Conservation (phyloP, 1,284 basidiomycete species). For the Xerocomus nothofagi region DNA sequence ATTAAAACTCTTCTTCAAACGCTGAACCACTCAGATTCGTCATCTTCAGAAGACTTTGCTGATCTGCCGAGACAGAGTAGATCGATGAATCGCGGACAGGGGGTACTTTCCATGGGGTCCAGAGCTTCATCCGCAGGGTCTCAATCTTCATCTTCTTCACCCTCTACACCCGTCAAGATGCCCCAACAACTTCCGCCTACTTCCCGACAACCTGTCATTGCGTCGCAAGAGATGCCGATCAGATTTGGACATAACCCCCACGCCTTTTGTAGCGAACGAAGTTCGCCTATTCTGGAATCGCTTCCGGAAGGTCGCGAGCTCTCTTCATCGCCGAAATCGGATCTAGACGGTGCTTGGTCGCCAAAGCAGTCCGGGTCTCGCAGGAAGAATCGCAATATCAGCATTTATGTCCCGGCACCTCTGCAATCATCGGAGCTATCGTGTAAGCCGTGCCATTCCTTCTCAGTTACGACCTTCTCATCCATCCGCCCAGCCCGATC, state of each 20-base stretch:
- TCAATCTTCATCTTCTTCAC: slow-evolving; percentile 29
- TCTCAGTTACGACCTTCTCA: not conserved
- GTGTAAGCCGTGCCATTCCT: slow-evolving; percentile 12
- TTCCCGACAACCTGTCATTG: slow-evolving; percentile 28
- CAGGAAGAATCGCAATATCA: slow-evolving; percentile 19
- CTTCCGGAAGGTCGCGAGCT: slow-evolving; percentile 53
- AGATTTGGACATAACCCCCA: slow-evolving; percentile 54
- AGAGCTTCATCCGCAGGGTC: slow-evolving; percentile 40
- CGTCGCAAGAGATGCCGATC: slow-evolving; percentile 41
- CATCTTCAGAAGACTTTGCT: slow-evolving; percentile 26
- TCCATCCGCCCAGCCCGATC: slow-evolving; percentile 16
- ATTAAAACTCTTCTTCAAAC: not conserved
- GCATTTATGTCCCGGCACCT: slow-evolving; percentile 21
- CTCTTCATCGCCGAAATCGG: slow-evolving; percentile 18
- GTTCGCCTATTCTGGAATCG: slow-evolving; percentile 40
- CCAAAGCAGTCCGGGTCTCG: slow-evolving; percentile 18
- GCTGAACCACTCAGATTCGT: slow-evolving; percentile 22
- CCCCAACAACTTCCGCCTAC: slow-evolving; percentile 27
- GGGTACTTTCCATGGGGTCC: slow-evolving; percentile 10
- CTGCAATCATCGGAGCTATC: slow-evolving; percentile 8
- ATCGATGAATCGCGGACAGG: slow-evolving; percentile 3
- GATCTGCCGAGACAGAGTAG: slow-evolving; percentile 7
- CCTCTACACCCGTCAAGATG: slow-evolving; percentile 20
- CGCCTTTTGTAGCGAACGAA: slow-evolving; percentile 21
- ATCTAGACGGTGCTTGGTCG: not conserved